Base-by-base conservation (phyloP, 2,329 filamentous ascomycete genomes). In the Byssothecium circinans region DNA sequence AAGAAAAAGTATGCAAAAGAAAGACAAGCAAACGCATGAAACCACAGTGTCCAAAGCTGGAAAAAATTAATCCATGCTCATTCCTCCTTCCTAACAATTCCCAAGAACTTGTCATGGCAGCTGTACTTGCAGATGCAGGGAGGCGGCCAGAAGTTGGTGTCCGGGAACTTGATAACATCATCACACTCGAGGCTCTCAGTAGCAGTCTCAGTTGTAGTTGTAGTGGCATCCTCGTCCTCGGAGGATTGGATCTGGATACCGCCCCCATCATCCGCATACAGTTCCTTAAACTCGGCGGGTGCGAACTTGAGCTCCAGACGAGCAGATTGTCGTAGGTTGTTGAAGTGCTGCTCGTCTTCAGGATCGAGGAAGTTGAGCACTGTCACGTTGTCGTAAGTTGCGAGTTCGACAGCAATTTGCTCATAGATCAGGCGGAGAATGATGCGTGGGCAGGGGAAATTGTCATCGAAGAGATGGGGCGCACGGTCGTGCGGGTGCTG, bases 361-460 rank as follows among this genome's bases (percentile, higher is more conserved):
- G 54, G 32, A 15, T 67, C 60, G n/a, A 63, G 47, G 38, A 66
- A 65, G 1, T 50, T 45, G 1, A 37, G 17, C 10, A 66, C 35
- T 0, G 15, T 47, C 14, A 65, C 37, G 6, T 50, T 47, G 1
- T 36, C 27, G 33, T 57, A 56, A 0, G 25, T 29, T 0, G 54
- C 57, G 3, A 67, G 27, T 0, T 47, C 52, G 7, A 55, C 43
- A 0, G 64, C 62, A 2, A 53, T 46, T 2, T 50, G 51, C 44
- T 66, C 63, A 20, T 63, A 68, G 6, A 68, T 62, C 1, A 60
- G 18, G 1, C 61, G 53, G 23, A 61, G 57, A 1, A 68, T 32
- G 0, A 44, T 43, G 2, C 65, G 56, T 0, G 61, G 55, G 17
- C 67, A 69, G 6, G 57, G 49, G 14, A 25, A 47, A 0, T 52